Base-by-base conservation (phyloP, 148 eudicot genomes). In the Dianthus caryophyllus region DNA sequence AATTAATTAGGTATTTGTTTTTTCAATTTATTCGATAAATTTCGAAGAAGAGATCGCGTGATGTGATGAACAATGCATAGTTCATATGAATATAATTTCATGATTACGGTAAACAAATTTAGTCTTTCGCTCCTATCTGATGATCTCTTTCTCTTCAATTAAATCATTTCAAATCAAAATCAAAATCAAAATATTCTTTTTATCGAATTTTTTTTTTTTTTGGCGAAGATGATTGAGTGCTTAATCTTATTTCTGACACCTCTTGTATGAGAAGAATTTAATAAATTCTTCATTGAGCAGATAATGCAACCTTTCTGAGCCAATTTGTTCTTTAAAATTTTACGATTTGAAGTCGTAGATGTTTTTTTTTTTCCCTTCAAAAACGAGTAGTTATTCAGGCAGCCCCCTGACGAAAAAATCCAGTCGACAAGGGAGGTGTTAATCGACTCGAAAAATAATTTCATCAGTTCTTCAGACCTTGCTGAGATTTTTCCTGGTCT, bases 41-140 rank as follows among this genome's bases (percentile, higher is more conserved):
- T 16, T 9, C 24, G 12, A 5, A 18, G 10, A 63, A 38, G 74
- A 77, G 79, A 69, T 81, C 85, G 67, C 0, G 48, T 84, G 91
- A 84, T 87, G 92, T 67, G 62, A 59, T 59, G 71, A n/a, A 74
- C 8, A 75, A n/a, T 62, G 89, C 97, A 90, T 90, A 87, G 94
- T 85, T 85, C 90, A 85, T 52, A 77, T 83, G 90, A 85, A n/a
- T n/a, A n/a, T n/a, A 48, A 6, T 43, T 14, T n/a, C 59, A 57
- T 83, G 87, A 83, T 85, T 83, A 83, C n/a, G 17, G 21, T 72
- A 69, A 74, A 49, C 41, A 29, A 61, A 25, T 30, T 64, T 77
- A 66, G 85, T 82, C 85, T 82, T 82, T 82, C 82, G 80, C 85
- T 82, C 85, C 85, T 78, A 82, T 82, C 85, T 82, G 85, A 82